A percentile compares a stretch with the other conserved stretches of the same genome.
Conservation (phyloP, 495 filamentous ascomycete genomes). For the Sordaria brevicollis region DNA sequence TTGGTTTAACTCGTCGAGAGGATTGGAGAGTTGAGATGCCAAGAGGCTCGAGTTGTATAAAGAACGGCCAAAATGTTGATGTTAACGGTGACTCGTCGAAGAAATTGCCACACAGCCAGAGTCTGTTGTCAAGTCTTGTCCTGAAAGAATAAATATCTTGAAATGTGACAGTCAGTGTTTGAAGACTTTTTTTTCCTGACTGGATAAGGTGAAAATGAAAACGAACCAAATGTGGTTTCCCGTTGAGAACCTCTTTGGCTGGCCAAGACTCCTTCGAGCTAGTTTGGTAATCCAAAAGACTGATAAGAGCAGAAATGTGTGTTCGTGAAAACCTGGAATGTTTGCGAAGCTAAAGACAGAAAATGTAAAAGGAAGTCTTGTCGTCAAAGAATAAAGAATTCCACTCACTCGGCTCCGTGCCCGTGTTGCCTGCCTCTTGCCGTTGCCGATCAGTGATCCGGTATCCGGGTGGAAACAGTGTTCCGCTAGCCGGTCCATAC, state of each 20-base stretch:
- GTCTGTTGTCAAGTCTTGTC: neutral
- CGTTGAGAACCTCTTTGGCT: neutral
- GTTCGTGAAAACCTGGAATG: too few species aligned
- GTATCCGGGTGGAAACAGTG: neutral
- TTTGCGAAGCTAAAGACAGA: too few species aligned
- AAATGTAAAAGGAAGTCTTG: neutral
- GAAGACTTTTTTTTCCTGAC: neutral
- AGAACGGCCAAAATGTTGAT: neutral
- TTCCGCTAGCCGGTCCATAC: neutral
- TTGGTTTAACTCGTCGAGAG: neutral
- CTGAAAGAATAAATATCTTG: neutral
- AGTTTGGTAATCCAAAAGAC: too few species aligned
- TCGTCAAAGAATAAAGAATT: too few species aligned
- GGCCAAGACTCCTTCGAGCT: too few species aligned
- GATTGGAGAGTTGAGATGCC: neutral
- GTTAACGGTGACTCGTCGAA: neutral
- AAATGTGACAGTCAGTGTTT: neutral
- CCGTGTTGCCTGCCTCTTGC: neutral
- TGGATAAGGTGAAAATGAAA: neutral
- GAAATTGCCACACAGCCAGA: neutral
- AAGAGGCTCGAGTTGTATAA: neutral
- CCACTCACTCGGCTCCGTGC: neutral
- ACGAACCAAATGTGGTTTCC: neutral
- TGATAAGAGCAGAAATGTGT: neutral
- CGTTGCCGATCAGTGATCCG: neutral